Evolutionary conservation across 192 early-diverging fungal species (phyloP).

Genomic region (Coemansia sp.): DNA sequence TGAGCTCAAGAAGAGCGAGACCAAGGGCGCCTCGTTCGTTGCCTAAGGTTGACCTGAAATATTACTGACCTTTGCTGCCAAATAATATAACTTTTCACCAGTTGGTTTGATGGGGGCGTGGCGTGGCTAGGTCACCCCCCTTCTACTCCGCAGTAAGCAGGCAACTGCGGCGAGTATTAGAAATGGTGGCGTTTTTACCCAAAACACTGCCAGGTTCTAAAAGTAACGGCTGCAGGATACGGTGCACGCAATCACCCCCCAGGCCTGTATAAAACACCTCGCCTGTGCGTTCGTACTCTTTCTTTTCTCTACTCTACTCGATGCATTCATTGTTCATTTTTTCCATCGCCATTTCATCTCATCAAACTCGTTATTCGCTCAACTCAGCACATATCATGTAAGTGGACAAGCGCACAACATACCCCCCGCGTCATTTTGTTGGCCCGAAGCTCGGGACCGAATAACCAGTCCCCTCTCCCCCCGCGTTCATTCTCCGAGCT

Average conservation of each 20-base stretch:
- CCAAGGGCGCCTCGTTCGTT: conserved; percentile 71
- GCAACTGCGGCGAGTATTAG: not conserved
- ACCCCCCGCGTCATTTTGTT: not conserved
- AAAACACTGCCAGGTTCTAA: not conserved
- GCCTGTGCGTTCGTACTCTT: not conserved
- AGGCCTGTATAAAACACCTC: not conserved
- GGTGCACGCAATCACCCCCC: not conserved
- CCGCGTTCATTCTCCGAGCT: not conserved
- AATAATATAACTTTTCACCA: too few relatives aligned
- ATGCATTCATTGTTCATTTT: not conserved
- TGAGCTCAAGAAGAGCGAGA: conserved; percentile 92
- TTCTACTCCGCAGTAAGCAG: not conserved
- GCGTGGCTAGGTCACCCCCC: not conserved
- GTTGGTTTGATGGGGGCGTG: not conserved
- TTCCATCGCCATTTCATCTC: not conserved
- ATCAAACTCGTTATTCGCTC: too few relatives aligned
- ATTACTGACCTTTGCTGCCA: too few relatives aligned
- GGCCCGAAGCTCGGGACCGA: not conserved
- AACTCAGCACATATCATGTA: not conserved
- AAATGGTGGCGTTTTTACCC: not conserved
- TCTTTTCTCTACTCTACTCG: not conserved
- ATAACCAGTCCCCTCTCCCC: not conserved
- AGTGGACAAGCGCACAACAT: not conserved
- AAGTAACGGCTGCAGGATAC: not conserved
- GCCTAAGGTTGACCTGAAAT: conserved; percentile 7